These are phyloP conservation scores for Cruciata laevipes DNA, from an alignment of 257 asterid genomes.

Conservation along the genomic window DNA sequence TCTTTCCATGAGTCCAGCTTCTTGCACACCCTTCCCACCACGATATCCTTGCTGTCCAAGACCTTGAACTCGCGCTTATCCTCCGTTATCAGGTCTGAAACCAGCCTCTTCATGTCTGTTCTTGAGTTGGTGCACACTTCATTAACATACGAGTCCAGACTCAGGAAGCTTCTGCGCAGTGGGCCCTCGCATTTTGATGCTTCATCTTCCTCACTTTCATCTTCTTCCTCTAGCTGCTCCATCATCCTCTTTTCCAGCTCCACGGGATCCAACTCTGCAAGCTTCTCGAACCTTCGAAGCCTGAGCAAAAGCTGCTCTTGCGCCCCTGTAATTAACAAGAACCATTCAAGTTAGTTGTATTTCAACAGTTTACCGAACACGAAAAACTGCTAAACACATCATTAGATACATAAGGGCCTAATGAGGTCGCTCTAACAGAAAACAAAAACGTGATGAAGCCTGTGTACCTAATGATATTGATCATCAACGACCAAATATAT, in stretches of 20 bases:
- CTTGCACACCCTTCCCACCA: slow-evolving; percentile 38
- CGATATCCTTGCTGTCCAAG: slow-evolving; percentile 23
- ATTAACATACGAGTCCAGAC: slow-evolving; percentile 19
- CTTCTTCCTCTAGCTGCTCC: slow-evolving; percentile 48
- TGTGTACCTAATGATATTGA: not conserved
- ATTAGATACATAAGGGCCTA: not conserved
- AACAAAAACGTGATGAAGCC: not conserved
- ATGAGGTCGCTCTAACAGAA: not conserved
- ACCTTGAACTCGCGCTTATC: slow-evolving; percentile 27
- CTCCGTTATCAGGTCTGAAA: slow-evolving; percentile 49
- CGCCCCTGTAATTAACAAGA: slow-evolving; percentile 42
- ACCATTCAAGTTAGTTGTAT: not conserved
- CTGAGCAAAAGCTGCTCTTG: slow-evolving; percentile 63
- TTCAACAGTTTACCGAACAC: too few relatives aligned
- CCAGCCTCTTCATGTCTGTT: slow-evolving; percentile 48
- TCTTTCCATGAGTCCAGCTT: slow-evolving; percentile 46
- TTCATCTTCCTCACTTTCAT: slow-evolving; percentile 4
- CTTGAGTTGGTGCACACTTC: slow-evolving; percentile 25
- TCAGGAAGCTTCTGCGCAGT: slow-evolving; percentile 13
- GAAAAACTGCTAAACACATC: not conserved
- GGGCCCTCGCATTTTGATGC: slow-evolving; percentile 17
- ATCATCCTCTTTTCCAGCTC: slow-evolving; percentile 67
- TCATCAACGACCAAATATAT: slow-evolving; percentile 8
- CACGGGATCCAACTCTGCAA: slow-evolving; percentile 71
- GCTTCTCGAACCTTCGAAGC: slow-evolving; percentile 66